Evolutionary conservation across 2,329 filamentous ascomycete species (phyloP).

Genomic region (Hypoxylon sp.): DNA sequence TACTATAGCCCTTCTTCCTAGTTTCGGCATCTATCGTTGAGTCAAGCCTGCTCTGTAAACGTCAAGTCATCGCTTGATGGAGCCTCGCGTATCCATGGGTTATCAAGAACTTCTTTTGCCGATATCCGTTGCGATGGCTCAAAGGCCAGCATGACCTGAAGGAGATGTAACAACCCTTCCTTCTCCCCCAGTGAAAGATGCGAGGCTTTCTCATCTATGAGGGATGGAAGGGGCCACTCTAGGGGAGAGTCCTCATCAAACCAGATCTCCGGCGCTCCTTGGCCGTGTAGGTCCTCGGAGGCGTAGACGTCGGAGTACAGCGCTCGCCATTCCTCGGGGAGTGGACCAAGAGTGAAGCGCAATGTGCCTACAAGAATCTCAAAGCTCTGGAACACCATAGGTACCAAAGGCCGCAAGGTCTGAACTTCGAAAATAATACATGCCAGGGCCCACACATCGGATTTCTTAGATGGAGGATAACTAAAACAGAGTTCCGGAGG

Average conservation of each 20-base stretch:
- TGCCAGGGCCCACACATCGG: not conserved
- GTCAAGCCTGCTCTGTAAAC: not conserved
- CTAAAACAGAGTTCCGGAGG: not conserved
- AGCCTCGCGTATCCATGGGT: not conserved
- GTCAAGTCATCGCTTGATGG: not conserved
- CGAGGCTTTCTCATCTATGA: not conserved
- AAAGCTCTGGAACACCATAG: not conserved
- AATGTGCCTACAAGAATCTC: not conserved
- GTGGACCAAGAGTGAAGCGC: not conserved
- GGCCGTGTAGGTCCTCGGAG: not conserved
- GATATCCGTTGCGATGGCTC: slow-evolving; percentile 1
- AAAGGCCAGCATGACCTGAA: not conserved
- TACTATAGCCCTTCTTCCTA: not conserved
- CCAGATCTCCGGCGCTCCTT: not conserved
- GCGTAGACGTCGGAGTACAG: not conserved
- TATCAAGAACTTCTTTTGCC: not conserved
- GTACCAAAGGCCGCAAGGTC: not conserved
- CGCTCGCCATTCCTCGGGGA: not conserved
- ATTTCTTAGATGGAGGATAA: not conserved
- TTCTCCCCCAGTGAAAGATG: not conserved
- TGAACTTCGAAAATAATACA: slow-evolving; percentile 1
- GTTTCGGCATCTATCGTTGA: not conserved
- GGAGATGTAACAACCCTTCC: not conserved
- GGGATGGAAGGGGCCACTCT: not conserved
- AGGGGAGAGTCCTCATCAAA: not conserved